Base-by-base conservation (phyloP, 2,329 filamentous ascomycete genomes). In the Neonectria ditissima region DNA sequence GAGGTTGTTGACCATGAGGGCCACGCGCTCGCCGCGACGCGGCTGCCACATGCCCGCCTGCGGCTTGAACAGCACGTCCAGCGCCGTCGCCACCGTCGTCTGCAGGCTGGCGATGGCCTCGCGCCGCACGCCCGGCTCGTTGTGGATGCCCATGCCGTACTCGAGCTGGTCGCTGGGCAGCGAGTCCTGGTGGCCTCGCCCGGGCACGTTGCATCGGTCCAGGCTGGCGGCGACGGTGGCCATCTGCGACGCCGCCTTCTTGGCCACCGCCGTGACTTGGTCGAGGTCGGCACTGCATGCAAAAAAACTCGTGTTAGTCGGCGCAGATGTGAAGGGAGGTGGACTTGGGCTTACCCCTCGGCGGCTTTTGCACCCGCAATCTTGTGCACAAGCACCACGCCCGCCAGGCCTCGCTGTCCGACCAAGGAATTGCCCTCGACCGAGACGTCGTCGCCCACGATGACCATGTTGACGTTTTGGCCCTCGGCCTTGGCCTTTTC, bases 401-500 rank as follows among this genome's bases (percentile, higher is more conserved):
- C 70, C 1, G 69, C 70, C 5, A 73, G 64, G 7, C 70, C 70
- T 53, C 70, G 68, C 55, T 71, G 70, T 6, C 70, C 70, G 0
- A 73, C 70, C 2, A 73, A 55, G 4, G 62, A 55, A 24, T 73
- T 73, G 10, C 69, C 70, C 26, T 73, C 65, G 0, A 72, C 69
- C 1, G 70, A 73, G 4, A 73, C 70, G 43, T 73, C 70, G 2
- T 73, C 70, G 7, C 69, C 70, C 1, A 73, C 65, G 14, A 72
- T 63, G 16, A 73, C 69, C 67, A 72, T 72, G 51, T 68, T 65
- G 4, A 73, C 67, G 18, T 65, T 65, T 20, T 69, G 68, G 1
- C 69, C 69, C 9, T 68, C 59, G 3, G 73, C 66, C 52, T 75
- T 75, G 34, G 73, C 73, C 58, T 74, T 73, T 60, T 75, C 73